These are phyloP conservation scores for Sordariomycetes sp. DNA, from an alignment of 2,329 filamentous ascomycete species.

Conservation along the genomic window DNA sequence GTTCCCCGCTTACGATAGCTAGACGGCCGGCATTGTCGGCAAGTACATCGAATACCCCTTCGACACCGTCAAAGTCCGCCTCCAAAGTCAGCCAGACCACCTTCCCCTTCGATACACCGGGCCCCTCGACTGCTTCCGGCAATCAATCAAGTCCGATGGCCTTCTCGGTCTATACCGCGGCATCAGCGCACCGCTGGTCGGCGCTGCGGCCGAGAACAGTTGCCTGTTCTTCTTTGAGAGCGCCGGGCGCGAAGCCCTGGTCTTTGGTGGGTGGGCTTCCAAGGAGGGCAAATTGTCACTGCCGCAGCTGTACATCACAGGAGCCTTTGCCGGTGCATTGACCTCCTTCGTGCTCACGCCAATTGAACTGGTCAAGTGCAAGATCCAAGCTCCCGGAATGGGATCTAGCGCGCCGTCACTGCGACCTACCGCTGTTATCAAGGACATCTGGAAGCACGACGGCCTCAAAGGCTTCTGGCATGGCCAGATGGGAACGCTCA, in stretches of 20 bases:
- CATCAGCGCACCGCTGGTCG: conserved; percentile 82
- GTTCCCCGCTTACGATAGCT: neutral
- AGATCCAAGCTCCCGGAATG: conserved; percentile 71
- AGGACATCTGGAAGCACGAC: conserved; percentile 71
- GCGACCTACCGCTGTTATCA: conserved; percentile 62
- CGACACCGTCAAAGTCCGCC: conserved; percentile 79
- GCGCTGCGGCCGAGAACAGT: conserved; percentile 86
- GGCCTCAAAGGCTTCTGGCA: conserved; percentile 88
- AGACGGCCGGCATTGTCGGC: conserved; percentile 77
- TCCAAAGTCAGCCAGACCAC: conserved; percentile 89
- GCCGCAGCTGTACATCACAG: conserved; percentile 66
- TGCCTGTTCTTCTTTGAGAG: conserved; percentile 89
- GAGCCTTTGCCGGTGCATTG: conserved; percentile 78
- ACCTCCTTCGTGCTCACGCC: conserved; percentile 89
- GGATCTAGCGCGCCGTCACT: conserved; percentile 40
- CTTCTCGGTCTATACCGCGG: conserved; percentile 78
- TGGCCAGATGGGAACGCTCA: conserved; percentile 85
- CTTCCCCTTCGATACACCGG: conserved; percentile 75
- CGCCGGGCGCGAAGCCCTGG: conserved; percentile 58
- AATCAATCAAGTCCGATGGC: conserved; percentile 75
- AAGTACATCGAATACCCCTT: conserved; percentile 99
- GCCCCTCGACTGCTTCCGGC: conserved; percentile 85
- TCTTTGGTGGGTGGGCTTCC: conserved; percentile 36
- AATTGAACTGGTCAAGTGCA: conserved; percentile 96
- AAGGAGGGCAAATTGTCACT: conserved; percentile 58